Base-by-base conservation (phyloP, 1,139 yeast species). In the Hemisphaericaspora subhashii region DNA sequence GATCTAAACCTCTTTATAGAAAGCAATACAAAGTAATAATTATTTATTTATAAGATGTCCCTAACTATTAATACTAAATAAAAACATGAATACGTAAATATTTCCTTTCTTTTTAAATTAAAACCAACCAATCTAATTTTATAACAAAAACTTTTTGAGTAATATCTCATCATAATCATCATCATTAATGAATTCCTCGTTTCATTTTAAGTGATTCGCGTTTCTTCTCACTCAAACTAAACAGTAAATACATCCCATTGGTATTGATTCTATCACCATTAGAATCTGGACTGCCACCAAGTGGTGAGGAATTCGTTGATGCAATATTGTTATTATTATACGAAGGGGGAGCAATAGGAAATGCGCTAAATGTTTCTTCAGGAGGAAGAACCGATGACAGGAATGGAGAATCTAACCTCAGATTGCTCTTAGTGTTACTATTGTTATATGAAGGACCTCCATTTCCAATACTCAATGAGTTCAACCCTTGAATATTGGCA, bases 161-260 rank as follows among this genome's bases (percentile, higher is more conserved):
- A n/a, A n/a, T n/a, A n/a, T n/a, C 5, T 24, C 27, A 24, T 12
- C 27, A 12, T 5, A n/a, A 9, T n/a, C 15, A 24, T 23, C 11
- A 23, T 8, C 31, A 18, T 50, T 54, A 72, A 48, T 64, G 74
- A 25, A 72, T 72, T 25, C 77, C 77, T 54, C 77, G 60, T 49
- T 72, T 72, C 58, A 72, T 54, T 48, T 71, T 72, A 46, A 72
- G 62, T 18, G 74, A 67, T 41, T 72, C 77, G 43, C 77, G 59
- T 57, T 72, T 72, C 56, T 70, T 72, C 43, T 72, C 77, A 51
- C 74, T 68, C 41, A 71, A 57, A 37, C 66, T 65, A 34, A 45
- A 43, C 32, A 40, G 45, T 18, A 43, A 27, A 38, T 3, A 39
- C 30, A 21, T 34, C 36, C 42, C 27, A 12, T 35, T 34, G 5